Evolutionary conservation across 257 asterid species (phyloP).

Genomic region (Coffea eugenioides): DNA sequence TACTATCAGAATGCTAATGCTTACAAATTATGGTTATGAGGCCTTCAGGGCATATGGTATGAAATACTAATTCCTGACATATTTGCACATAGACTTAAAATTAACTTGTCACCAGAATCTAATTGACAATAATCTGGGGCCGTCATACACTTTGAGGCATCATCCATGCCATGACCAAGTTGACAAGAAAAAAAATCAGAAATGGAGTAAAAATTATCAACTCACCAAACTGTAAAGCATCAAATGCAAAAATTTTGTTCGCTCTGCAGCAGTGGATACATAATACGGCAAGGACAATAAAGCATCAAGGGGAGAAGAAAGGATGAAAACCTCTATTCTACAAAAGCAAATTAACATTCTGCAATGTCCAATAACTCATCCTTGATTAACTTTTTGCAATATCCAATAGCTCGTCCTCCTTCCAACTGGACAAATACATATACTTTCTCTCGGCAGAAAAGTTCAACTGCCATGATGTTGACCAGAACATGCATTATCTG

Average conservation of each 20-base stretch:
- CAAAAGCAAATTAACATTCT: neutral
- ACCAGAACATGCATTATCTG: too few species aligned
- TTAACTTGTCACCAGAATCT: too few species aligned
- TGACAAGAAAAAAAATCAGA: neutral
- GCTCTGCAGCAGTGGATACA: neutral
- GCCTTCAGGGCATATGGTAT: neutral
- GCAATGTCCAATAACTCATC: neutral
- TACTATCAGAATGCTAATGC: neutral
- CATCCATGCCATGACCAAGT: neutral
- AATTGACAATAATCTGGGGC: neutral
- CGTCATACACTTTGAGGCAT: neutral
- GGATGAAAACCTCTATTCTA: neutral
- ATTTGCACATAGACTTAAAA: too few species aligned
- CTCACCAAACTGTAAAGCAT: too few species aligned
- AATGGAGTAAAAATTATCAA: too few species aligned
- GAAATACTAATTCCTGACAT: neutral
- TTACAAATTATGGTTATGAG: neutral
- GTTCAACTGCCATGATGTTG: too few species aligned
- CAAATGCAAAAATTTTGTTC: neutral
- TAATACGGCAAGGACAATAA: neutral
- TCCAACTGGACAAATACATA: neutral
- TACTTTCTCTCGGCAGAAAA: too few species aligned
- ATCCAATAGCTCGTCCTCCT: neutral
- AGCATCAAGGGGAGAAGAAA: neutral
- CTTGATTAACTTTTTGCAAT: too few species aligned